Percentiles rank a stretch among this genome's conserved stretches.
Conservation (phyloP, 2,329 filamentous ascomycete genomes). For the Fusarium piperis region DNA sequence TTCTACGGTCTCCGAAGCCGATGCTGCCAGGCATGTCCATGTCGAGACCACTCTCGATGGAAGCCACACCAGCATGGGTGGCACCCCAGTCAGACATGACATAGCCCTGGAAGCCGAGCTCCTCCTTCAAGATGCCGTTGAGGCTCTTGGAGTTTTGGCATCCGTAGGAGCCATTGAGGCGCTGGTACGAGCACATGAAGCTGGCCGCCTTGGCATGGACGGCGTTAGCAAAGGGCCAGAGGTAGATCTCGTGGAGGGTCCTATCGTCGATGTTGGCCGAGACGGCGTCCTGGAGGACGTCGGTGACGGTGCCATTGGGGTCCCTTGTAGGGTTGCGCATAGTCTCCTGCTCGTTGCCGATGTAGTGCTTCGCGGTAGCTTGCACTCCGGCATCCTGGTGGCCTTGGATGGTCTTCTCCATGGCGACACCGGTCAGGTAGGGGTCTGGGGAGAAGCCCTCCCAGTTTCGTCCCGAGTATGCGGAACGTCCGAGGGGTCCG, state of each 20-base stretch:
- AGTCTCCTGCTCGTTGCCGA: conserved; percentile 50
- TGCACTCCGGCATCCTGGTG: conserved; percentile 51
- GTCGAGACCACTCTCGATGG: conserved; percentile 77
- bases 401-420: conserved; percentile 48
- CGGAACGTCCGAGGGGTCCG: conserved; percentile 54
- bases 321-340: conserved; percentile 43
- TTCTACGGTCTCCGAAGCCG: conserved; percentile 44
- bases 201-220: conserved; percentile 45
- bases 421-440: conserved; percentile 68
- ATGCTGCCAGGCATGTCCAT: conserved; percentile 62
- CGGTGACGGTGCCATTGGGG: conserved; percentile 38
- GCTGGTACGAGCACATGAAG: conserved; percentile 77
- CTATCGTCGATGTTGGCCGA: conserved; percentile 65
- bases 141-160: conserved; percentile 83
- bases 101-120: conserved; percentile 84
- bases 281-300: conserved; percentile 43
- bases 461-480: conserved; percentile 70
- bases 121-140: conserved; percentile 80
- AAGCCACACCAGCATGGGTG: conserved; percentile 74
- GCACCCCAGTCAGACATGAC: conserved; percentile 84
- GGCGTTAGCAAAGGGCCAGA: conserved; percentile 49
- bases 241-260: conserved; percentile 64
- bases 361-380: conserved; percentile 52
- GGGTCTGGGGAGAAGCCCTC: conserved; percentile 72
- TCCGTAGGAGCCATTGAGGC: conserved; percentile 82